Evolutionary conservation across 2,329 filamentous ascomycete genomes (phyloP).

Genomic region (Exophiala mesophila): DNA sequence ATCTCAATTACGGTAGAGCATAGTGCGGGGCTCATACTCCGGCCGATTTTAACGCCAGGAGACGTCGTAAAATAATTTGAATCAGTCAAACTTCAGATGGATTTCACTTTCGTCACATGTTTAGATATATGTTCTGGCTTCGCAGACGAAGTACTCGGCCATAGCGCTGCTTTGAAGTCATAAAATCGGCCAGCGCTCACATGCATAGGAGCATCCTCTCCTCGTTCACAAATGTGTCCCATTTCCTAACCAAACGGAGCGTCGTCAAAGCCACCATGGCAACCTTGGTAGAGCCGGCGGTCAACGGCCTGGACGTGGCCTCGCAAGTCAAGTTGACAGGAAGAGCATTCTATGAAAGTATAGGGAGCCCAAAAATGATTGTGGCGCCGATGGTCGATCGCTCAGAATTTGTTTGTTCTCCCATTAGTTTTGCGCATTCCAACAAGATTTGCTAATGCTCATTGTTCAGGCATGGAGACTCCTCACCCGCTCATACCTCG

Average conservation of each 20-base stretch:
- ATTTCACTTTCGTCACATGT: too few species aligned
- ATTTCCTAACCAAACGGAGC: not conserved
- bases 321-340: conserved; percentile 63
- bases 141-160: too few species aligned
- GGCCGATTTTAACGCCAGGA: too few species aligned
- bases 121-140: too few species aligned
- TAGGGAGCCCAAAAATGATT: conserved; percentile 84
- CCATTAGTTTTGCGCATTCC: conserved; percentile 5
- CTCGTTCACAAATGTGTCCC: not conserved
- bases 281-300: conserved; percentile 5
- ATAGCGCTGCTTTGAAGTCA: too few species aligned
- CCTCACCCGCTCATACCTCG: conserved; percentile 87
- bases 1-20: too few species aligned
- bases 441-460: conserved; percentile 15
- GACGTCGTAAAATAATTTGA: too few species aligned
- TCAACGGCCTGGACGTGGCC: too few species aligned
- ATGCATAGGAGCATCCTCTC: not conserved
- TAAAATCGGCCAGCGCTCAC: not conserved
- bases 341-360: conserved; percentile 87
- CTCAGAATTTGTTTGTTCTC: conserved; percentile 78
- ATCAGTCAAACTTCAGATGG: too few species aligned
- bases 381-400: conserved; percentile 98
- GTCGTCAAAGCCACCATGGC: conserved; percentile 11
- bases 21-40: too few species aligned
- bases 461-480: conserved; percentile 79